These are phyloP conservation scores for Datura wrightii DNA, from an alignment of 257 asterid genomes.

Conservation along the genomic window DNA sequence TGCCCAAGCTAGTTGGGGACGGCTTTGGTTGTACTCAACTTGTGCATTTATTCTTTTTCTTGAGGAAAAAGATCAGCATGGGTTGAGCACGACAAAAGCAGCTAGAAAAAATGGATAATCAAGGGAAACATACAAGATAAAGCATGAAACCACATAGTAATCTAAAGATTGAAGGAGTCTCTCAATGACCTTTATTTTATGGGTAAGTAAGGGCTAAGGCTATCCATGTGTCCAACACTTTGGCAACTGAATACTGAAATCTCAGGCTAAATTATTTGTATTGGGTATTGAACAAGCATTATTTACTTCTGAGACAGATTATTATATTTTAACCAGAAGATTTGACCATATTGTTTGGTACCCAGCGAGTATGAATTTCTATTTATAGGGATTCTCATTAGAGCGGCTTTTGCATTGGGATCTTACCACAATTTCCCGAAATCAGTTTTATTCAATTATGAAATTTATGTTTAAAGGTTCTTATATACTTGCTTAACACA, in stretches of 20 bases:
- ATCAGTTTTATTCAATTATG: background rate
- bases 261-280: background rate
- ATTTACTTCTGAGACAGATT: background rate
- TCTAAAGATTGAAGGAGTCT: background rate
- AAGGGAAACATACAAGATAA: background rate
- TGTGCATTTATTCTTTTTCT: conserved; percentile 7
- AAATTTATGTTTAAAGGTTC: background rate
- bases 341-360: background rate
- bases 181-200: background rate
- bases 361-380: background rate
- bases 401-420: background rate
- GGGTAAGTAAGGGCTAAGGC: background rate
- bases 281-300: background rate
- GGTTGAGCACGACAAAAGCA: background rate
- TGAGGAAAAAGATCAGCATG: background rate
- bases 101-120: background rate
- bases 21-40: conserved; percentile 4
- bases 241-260: background rate
- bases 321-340: background rate
- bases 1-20: background rate
- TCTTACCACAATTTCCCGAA: too few relatives aligned
- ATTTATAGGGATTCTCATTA: background rate
- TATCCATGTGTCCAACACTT: background rate
- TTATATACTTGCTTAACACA: background rate
- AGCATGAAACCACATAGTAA: background rate